Base-by-base conservation (phyloP, 768 basidiomycete genomes). In the Sarcodon aspratus region DNA sequence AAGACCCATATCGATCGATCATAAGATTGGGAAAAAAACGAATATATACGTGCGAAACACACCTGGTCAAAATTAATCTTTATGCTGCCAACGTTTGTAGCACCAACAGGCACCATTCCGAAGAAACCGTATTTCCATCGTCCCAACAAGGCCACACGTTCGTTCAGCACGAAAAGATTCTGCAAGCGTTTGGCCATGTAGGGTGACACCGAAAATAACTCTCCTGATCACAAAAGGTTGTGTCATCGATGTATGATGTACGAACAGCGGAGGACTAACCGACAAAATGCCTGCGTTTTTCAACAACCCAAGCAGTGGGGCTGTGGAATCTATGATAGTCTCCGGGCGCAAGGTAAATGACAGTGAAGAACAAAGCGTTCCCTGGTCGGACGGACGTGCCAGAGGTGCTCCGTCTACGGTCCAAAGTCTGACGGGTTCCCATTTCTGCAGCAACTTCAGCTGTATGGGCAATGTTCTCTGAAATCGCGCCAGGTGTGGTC, bases 251-350 rank as follows among this genome's bases (percentile, higher is more conserved):
- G 36, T 13, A 27, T 11, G 27, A 38, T 18, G 10, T 6, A 38
- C 33, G 4, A 36, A 18, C 33, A 27, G 36, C 15, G 10, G 31
- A 44, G 3, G n/a, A 68, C 79, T 33, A 45, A 76, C 93, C 95
- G 32, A 92, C 81, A 58, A 99, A 98, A 63, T 99, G 96, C 36
- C 96, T 68, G 52, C 96, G 69, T 60, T 87, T 86, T 71, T 99
- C 94, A 13, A 97, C 95, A 6, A 99, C 93, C 96, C 96, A 98
- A 7, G 88, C 81, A 0, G 92, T 82, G 1, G 96, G 95, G 46
- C 82, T 85, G 64, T 99, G 96, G 76, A 96, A 99, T 12, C 95
- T 80, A 60, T 99, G 95, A 64, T 98, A 98, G 61, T 99, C 96
- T 1, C 96, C 95, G 1, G 96, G 96, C 0, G 95, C 96, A 48